Evolutionary conservation across 2,329 filamentous ascomycete genomes (phyloP).

Genomic region (Stagonosporopsis rhizophila): DNA sequence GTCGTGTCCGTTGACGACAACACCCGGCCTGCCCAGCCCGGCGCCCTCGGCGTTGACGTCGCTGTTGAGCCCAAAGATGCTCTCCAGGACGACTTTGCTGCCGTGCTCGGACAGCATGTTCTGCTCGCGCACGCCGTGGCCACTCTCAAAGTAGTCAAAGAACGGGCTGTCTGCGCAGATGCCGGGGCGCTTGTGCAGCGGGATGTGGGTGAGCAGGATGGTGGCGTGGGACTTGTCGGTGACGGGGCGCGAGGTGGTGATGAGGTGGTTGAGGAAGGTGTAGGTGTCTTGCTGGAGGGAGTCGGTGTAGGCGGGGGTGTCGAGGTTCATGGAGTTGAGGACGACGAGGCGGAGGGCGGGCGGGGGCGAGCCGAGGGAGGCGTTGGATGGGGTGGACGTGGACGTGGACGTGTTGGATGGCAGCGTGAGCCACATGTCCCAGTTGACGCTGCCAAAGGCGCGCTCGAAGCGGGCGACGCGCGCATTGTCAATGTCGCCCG

Average conservation of each 20-base stretch:
- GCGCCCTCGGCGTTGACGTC: conserved; percentile 63
- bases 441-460: conserved; percentile 87
- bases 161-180: conserved; percentile 84
- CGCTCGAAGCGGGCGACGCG: conserved; percentile 82
- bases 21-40: conserved; percentile 73
- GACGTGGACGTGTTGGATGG: conserved; percentile 9
- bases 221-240: conserved; percentile 73
- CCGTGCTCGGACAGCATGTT: conserved; percentile 82
- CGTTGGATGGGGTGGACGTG: neutral
- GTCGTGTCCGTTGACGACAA: conserved; percentile 92
- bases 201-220: conserved; percentile 88
- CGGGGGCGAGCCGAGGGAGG: conserved; percentile 22
- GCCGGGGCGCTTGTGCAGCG: conserved; percentile 81
- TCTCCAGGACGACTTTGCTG: conserved; percentile 75
- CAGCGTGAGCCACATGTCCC: conserved; percentile 75
- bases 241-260: conserved; percentile 67
- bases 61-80: conserved; percentile 79
- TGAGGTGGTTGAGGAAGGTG: conserved; percentile 74
- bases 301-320: conserved; percentile 74
- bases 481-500: conserved; percentile 82
- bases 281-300: conserved; percentile 79
- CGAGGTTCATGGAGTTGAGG: conserved; percentile 92
- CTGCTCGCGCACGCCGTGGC: conserved; percentile 81
- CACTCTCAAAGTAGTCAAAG: conserved; percentile 76
- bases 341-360: conserved; percentile 83